These are phyloP conservation scores for Cutaneotrichosporon sp. DNA, from an alignment of 1,284 basidiomycete genomes.

Conservation along the genomic window DNA sequence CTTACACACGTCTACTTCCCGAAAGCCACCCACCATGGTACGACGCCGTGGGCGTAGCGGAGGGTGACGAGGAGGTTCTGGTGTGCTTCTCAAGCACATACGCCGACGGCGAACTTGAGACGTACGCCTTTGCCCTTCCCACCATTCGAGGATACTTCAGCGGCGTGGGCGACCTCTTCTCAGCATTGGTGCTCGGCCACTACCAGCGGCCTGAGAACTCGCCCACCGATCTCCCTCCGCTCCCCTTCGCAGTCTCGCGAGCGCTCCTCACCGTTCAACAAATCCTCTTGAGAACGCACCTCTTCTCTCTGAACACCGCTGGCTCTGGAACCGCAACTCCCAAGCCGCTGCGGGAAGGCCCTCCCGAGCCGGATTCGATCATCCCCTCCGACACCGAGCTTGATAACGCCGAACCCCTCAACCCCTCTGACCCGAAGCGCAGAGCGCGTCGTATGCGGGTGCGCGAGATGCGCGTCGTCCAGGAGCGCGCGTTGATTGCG, in stretches of 20 bases:
- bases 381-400: conserved; percentile 67
- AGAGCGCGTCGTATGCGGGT: conserved; percentile 71
- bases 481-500: conserved; percentile 60
- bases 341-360: conserved; percentile 30
- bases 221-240: conserved; percentile 38
- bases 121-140: conserved; percentile 73
- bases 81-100: conserved; percentile 65
- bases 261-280: conserved; percentile 83
- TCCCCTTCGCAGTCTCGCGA: conserved; percentile 64
- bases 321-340: conserved; percentile 32
- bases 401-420: conserved; percentile 56
- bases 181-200: conserved; percentile 84
- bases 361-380: conserved; percentile 24
- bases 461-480: conserved; percentile 77
- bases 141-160: conserved; percentile 90
- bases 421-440: conserved; percentile 62
- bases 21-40: conserved; percentile 39
- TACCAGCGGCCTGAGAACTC: conserved; percentile 56
- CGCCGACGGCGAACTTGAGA: conserved; percentile 38
- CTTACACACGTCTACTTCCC: conserved; percentile 42
- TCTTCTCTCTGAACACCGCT: conserved; percentile 47
- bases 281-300: conserved; percentile 73
- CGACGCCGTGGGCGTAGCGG: conserved; percentile 29
- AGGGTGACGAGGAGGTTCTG: conserved; percentile 59
- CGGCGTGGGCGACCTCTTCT: conserved; percentile 96